phyloP scores from a whole-genome alignment of 192 early-diverging fungal species.

The Linnemannia elongata region DNA sequence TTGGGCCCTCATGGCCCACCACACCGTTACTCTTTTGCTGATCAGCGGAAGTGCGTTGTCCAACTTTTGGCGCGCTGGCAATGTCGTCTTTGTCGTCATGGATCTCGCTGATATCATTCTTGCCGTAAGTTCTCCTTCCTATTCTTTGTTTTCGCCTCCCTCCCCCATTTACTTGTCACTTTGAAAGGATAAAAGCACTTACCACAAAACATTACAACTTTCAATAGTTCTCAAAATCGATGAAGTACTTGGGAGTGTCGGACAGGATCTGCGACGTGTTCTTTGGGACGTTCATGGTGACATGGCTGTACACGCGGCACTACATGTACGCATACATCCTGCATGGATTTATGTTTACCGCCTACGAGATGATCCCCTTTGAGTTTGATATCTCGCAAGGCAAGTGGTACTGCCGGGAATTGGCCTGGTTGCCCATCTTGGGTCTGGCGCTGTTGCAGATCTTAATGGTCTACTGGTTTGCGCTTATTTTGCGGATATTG shows the following conservation, averaged over 20 bases:
- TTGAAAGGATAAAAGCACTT: neutral
- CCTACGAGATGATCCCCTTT: constrained; percentile 66
- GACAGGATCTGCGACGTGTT: constrained; percentile 66
- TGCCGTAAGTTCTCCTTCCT: constrained; percentile 59
- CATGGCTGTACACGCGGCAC: constrained; percentile 84
- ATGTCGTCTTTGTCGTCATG: constrained; percentile 74
- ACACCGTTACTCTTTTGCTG: constrained; percentile 70
- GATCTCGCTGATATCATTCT: constrained; percentile 75
- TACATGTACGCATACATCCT: constrained; percentile 78
- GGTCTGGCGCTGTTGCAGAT: constrained; percentile 67
- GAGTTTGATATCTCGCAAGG: constrained; percentile 65
- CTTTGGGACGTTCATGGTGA: constrained; percentile 77
- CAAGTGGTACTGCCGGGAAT: constrained; percentile 57
- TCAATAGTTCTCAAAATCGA: constrained; percentile 76
- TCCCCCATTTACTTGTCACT: neutral
- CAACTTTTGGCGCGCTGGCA: constrained; percentile 74
- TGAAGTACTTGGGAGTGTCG: constrained; percentile 77
- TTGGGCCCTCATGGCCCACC: constrained; percentile 68
- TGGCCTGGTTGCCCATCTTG: constrained; percentile 58
- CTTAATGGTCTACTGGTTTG: constrained; percentile 79
- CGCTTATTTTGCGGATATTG: constrained; percentile 74
- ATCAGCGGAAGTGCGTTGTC: constrained; percentile 68
- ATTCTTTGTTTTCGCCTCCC: neutral
- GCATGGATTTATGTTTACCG: constrained; percentile 66
- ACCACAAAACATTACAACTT: neutral